Conservation (phyloP, 805 yeast species). For the Blastobotrys peoriensis region DNA sequence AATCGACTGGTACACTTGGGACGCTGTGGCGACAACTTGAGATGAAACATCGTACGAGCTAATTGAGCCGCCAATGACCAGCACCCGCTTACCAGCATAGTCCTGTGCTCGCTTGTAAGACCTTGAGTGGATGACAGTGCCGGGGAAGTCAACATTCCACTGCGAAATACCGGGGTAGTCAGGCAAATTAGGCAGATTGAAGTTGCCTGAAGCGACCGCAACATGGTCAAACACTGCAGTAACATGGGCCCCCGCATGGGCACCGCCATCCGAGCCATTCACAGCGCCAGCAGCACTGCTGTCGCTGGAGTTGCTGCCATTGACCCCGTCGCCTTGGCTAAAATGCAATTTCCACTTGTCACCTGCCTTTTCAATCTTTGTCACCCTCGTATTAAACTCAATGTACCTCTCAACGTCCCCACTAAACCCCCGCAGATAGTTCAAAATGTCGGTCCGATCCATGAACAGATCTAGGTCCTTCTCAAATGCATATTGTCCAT, state of each 20-base stretch:
- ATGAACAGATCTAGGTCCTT: conserved; percentile 42
- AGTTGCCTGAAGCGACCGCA: conserved; percentile 59
- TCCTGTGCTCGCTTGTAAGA: conserved; percentile 43
- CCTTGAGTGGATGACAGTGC: conserved; percentile 51
- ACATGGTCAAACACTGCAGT: conserved; percentile 48
- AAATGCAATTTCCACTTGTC: conserved; percentile 41
- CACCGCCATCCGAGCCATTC: background rate
- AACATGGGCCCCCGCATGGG: background rate
- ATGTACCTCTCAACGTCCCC: conserved; percentile 38
- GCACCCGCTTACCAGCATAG: conserved; percentile 40
- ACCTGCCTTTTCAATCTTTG: conserved; percentile 32
- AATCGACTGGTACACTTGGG: conserved; percentile 42
- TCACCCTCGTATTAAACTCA: conserved; percentile 44
- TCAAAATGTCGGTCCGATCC: conserved; percentile 50
- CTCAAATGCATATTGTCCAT: conserved; percentile 43
- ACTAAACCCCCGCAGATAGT: conserved; percentile 55
- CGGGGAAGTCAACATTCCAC: conserved; percentile 41
- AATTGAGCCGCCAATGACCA: conserved; percentile 73
- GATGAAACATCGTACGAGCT: conserved; percentile 70
- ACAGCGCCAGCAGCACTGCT: background rate
- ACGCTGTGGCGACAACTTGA: conserved; percentile 45
- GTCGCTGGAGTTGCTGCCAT: background rate
- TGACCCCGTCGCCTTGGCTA: conserved; percentile 18
- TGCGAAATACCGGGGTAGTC: conserved; percentile 46
- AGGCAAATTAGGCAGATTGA: conserved; percentile 57